phyloP scores from a whole-genome alignment of 768 basidiomycete species.

The Ramaria sp. region DNA sequence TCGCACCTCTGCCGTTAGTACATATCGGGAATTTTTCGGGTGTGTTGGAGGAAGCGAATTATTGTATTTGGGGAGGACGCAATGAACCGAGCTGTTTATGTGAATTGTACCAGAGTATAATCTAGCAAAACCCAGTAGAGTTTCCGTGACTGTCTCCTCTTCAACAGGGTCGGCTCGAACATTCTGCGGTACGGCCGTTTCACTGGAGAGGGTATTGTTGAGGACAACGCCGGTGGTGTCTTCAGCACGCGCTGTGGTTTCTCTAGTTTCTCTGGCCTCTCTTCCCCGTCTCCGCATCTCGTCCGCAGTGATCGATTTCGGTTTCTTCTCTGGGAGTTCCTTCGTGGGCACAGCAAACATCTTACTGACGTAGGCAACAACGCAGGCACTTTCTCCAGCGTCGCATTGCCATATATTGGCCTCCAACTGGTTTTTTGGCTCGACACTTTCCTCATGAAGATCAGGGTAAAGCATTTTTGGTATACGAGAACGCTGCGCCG shows the following conservation, averaged over 20 bases:
- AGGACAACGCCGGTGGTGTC: slow-evolving; percentile 5
- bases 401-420: slow-evolving; percentile 68
- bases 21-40: slow-evolving; percentile 54
- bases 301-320: slow-evolving; percentile 65
- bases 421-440: slow-evolving; percentile 76
- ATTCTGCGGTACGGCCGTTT: slow-evolving; percentile 12
- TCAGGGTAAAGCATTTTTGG: slow-evolving; percentile 90
- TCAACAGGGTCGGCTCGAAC: slow-evolving; percentile 13
- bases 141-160: slow-evolving; percentile 38
- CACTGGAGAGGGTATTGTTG: slow-evolving; percentile 7
- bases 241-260: slow-evolving; percentile 15
- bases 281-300: slow-evolving; percentile 64
- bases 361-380: slow-evolving; percentile 90
- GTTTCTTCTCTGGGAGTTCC: slow-evolving; percentile 82
- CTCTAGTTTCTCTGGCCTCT: slow-evolving; percentile 37
- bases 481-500: slow-evolving; percentile 73
- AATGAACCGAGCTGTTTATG: slow-evolving; percentile 52
- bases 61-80: slow-evolving; percentile 83
- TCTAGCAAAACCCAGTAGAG: slow-evolving; percentile 85
- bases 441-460: slow-evolving; percentile 42
- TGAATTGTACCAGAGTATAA: slow-evolving; percentile 84
- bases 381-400: slow-evolving; percentile 40
- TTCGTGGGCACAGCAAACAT: slow-evolving; percentile 88
- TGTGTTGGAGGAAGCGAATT: slow-evolving; percentile 49
- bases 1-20: slow-evolving; percentile 52